phyloP scores from a whole-genome alignment of 2,329 filamentous ascomycete species.

The Aspergillus piperis region DNA sequence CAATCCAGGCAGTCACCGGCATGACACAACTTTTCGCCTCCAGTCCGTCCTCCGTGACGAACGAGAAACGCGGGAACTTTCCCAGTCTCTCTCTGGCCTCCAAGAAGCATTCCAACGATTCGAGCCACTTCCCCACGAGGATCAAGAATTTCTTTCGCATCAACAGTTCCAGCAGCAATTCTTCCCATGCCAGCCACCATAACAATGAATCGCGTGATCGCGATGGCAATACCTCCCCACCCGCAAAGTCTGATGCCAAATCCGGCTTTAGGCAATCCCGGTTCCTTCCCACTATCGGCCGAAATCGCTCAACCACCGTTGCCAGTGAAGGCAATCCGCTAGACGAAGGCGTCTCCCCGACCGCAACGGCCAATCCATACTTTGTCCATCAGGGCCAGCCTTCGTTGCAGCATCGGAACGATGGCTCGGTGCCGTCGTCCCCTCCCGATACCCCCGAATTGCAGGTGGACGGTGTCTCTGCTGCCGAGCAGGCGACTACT shows the following conservation, averaged over 20 bases:
- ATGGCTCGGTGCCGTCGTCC: constrained; percentile 86
- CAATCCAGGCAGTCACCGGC: constrained; percentile 16
- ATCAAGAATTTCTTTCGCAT: constrained; percentile 72
- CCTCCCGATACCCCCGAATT: constrained; percentile 86
- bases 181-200: constrained; percentile 37
- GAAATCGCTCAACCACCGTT: constrained; percentile 85
- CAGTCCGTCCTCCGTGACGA: constrained; percentile 42
- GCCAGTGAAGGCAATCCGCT: constrained; percentile 89
- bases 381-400: constrained; percentile 96
- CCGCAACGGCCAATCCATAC: constrained; percentile 93
- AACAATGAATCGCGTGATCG: constrained; percentile 30
- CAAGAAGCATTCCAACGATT: constrained; percentile 47
- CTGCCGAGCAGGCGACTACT: constrained; percentile 66
- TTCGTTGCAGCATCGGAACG: constrained; percentile 89
- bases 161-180: constrained; percentile 55
- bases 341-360: constrained; percentile 87
- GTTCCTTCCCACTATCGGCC: constrained; percentile 83
- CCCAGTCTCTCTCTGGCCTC: constrained; percentile 47
- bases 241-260: constrained; percentile 63
- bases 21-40: constrained; percentile 50
- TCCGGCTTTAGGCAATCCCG: constrained; percentile 77
- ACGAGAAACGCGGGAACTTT: constrained; percentile 51
- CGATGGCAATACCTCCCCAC: constrained; percentile 46
- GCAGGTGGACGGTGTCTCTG: constrained; percentile 69
- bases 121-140: constrained; percentile 60